Base-by-base conservation (phyloP, 257 asterid genomes). In the Leptodermis oblonga region DNA sequence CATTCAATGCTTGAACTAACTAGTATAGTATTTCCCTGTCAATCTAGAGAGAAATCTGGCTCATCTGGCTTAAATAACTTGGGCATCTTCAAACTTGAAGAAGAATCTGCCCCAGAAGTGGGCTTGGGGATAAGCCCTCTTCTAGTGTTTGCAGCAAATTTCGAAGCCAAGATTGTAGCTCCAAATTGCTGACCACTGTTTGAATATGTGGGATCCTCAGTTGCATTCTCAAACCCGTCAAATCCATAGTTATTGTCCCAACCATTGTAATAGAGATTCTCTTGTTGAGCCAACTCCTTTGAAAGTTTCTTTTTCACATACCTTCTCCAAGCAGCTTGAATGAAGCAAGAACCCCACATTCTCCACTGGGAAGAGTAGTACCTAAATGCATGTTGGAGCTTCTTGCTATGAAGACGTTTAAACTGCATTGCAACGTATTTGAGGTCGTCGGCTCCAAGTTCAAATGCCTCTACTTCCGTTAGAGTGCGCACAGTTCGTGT, bases 301-400 rank as follows among this genome's bases (percentile, higher is more conserved):
- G 86, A 92, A 68, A 88, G 22, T 81, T 75, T 86, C 77, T 78
- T 90, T 79, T 74, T 82, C 72, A 66, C 84, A 64, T 73, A 83
- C 89, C 95, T 77, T 68, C 98, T 83, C 97, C 97, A 90, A 0
- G 92, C 96, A 1, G 87, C 77, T 73, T 90, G 95, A 15, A 93
- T 30, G 51, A 70, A 88, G 68, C 97, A 93, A 48, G 98, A 78
- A 30, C 89, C 90, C 98, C 98, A 90, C n/a, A 96, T 85, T 70
- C 97, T 78, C 99, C 97, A 90, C 31, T 93, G 99, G 25, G 87
- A 93, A 20, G 99, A 93, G 66, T 90, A 88, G 83, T 86, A 90
- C 77, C 97, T 77, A 60, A 90, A 93, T 1, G 96, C 96, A 45
- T 88, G 97, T 79, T 90, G 99, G 18, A 90, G 88, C 73, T 86